Evolutionary conservation across 2,329 filamentous ascomycete genomes (phyloP), one percentile per base, ranked within the genome.

Genomic region (Rutstroemia sp.): DNA sequence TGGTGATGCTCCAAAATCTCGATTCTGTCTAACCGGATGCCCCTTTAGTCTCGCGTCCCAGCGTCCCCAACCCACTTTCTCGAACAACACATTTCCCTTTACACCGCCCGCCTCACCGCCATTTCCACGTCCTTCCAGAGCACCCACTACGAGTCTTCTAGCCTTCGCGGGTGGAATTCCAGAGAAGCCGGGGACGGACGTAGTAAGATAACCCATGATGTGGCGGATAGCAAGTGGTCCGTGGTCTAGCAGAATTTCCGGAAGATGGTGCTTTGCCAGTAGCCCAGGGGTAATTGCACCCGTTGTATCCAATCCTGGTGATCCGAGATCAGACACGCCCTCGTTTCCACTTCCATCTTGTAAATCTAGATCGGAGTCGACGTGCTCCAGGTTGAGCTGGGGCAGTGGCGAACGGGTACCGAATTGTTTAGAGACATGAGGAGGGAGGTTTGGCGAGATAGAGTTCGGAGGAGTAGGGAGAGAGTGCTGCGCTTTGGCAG

Each of bases 21-120:
- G 64, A 59, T 63, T 58, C 53, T 75, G 70, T 61, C 77, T 75
- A 60, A 75, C 65, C 45, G 79, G 75, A 60, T 88, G 81, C 54
- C 86, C 88, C 65, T 83, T 83, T 69, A 83, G 79, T 69, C 84
- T 84, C 60, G 92, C 94, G 72, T 95, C 88, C 92, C 92, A 99
- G 63, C 91, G 84, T 58, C 94, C 94, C 92, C 92, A 97, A 68
- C 92, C 92, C 58, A 96, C 90, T 78, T 97, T 97, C 72, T 95
- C 88, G 69, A 95, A 97, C 68, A 86, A 80, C 66, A 94, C 86
- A 64, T 89, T 85, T 63, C 86, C 85, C 60, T 85, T 78, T 59
- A 80, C 69, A 56, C 81, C 81, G 59, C 83, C 82, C 58, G 79
- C 78, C 61, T 83, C 79, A 55, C 73, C 72, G 61, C 80, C 80